Evolutionary conservation across 2,329 filamentous ascomycete genomes (phyloP).

Genomic region (Clarireedia monteithiana): DNA sequence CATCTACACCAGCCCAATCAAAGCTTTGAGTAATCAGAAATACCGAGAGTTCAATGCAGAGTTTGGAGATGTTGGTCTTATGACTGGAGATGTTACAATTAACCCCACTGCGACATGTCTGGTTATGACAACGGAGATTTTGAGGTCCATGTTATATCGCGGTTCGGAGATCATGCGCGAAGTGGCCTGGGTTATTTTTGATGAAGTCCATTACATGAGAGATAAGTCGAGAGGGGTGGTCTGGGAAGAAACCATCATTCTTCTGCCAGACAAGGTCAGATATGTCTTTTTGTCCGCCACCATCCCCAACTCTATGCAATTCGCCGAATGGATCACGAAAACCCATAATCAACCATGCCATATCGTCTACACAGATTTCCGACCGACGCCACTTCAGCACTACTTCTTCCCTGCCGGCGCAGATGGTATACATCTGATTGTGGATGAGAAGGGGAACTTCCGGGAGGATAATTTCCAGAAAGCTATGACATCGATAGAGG

Average conservation of each 20-base stretch:
- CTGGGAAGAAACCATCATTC: conserved; percentile 98
- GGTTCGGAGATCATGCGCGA: conserved; percentile 99
- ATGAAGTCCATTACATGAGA: conserved; percentile 97
- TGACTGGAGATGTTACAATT: conserved; percentile 99
- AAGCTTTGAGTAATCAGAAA: conserved; percentile 97
- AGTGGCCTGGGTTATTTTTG: conserved; percentile 96
- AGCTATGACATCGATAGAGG: conserved; percentile 84
- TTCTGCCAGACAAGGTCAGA: conserved; percentile 95
- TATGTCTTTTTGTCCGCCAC: conserved; percentile 98
- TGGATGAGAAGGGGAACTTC: conserved; percentile 95
- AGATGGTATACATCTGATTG: conserved; percentile 86
- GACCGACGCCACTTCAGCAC: conserved; percentile 91
- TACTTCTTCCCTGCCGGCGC: conserved; percentile 95
- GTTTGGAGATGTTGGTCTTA: conserved; percentile 93
- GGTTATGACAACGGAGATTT: conserved; percentile 99
- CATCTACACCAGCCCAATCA: conserved; percentile 99
- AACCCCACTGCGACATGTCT: conserved; percentile 96
- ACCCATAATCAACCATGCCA: conserved; percentile 97
- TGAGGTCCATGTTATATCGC: conserved; percentile 95
- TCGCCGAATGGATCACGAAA: conserved; percentile 98
- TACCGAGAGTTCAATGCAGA: conserved; percentile 93
- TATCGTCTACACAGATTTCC: conserved; percentile 98
- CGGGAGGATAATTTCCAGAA: conserved; percentile 96
- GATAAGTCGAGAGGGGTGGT: conserved; percentile 93
- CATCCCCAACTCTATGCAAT: conserved; percentile 98